Evolutionary conservation across 768 basidiomycete species (phyloP), one percentile per base, ranked within the genome.

Genomic region (Pulveroboletus sp.): DNA sequence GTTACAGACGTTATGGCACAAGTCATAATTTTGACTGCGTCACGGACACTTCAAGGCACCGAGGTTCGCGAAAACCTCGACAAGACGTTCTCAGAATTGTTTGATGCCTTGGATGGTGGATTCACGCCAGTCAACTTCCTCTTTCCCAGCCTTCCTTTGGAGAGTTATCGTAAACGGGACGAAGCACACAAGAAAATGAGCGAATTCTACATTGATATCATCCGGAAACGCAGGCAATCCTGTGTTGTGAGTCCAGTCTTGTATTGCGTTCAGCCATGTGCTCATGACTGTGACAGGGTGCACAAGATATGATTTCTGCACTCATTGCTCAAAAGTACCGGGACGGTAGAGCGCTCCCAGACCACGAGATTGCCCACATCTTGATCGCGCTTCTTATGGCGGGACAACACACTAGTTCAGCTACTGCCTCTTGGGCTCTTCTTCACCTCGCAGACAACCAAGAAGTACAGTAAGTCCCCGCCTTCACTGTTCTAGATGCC

Each of bases 301-400:
- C 88, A 51, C 79, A 85, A 58, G 96, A 98, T 65, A 96, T 98
- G 89, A 89, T 98, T 60, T 79, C 86, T 13, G 84, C 94, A 2
- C 80, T 99, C 17, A 78, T 84, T 69, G 77, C 83, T 53, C 89
- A 93, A 64, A 79, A 74, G 44, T 98, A 99, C 72, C 87, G 89
- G 55, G 77, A 80, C 58, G 96, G 96, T 49, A 75, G 78, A 39
- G 64, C 76, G 2, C 76, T 98, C 36, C 78, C 76, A 53, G 93
- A 99, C 63, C 84, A 88, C 57, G 92, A 98, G 68, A 87, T 98
- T 52, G 93, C 96, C 0, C 96, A 98, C 65, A 94, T 99, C 64
- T 84, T 99, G 86, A 99, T 97, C 62, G 96, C 96, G 14, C 80
- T 99, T 40, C 83, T 99, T 56, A 98, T 99, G 96, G 96, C 96